Base-by-base conservation (phyloP, 352 stramenopile species). In the Elongisporangium anandrum region DNA sequence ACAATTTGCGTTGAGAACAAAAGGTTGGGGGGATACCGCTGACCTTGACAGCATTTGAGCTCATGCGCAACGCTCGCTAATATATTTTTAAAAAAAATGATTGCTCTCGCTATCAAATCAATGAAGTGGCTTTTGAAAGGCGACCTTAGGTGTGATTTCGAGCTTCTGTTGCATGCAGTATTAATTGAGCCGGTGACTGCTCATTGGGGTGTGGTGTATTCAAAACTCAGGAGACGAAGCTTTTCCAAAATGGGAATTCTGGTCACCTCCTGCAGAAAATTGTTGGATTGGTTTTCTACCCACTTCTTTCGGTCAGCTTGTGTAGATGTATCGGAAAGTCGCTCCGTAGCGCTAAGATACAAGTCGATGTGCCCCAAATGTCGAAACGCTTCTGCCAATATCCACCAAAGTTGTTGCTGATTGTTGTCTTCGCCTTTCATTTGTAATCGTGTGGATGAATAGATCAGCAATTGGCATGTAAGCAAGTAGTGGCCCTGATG, bases 401-500 rank as follows among this genome's bases (percentile, higher is more conserved):
- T 64, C 68, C 78, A 79, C 80, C 80, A 92, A 24, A 69, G 64
- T 3, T 50, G 52, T 15, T 60, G 64, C 17, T 50, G 50, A 29
- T 77, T 69, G 12, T 55, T 23, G 9, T 59, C 23, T 22, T 54
- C 56, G 3, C 34, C 15, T 13, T 51, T 50, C 0, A 34, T 51
- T 15, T 47, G 58, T 21, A 56, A 26, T 7, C 70, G 65, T 21
- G 81, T 66, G 45, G 90, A 59, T 15, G 71, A 77, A 26, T 86
- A 80, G 8, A 85, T 56, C 45, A 85, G 73, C 5, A 75, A 45
- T 3, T 62, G 64, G 21, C 70, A 81, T 5, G 65, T 62, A 9
- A 92, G 45, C 12, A 90, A 24, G 64, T 85, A 92, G 61, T 92
- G 80, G 3, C 80, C 78, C 17, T 75, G 57, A 3, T 53, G 20